Conservation (phyloP, 179 eudicot species). For the Silene coronaria region DNA sequence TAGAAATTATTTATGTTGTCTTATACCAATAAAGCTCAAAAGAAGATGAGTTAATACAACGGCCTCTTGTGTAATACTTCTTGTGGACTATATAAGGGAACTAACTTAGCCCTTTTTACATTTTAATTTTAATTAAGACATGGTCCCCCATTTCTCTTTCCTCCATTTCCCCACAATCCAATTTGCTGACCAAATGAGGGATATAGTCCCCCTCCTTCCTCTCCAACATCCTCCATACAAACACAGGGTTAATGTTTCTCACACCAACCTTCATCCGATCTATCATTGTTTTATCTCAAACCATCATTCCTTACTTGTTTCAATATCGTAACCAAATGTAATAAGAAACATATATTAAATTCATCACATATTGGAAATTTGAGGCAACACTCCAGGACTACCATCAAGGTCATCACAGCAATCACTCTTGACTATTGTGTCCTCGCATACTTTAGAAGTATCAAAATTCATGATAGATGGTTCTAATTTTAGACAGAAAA, state of each 20-base stretch:
- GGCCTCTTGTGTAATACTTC: no score
- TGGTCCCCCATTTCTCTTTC: background rate
- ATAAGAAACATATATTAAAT: background rate
- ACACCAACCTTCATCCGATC: slow-evolving; percentile 7
- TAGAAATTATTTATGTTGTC: no score
- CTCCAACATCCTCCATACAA: background rate
- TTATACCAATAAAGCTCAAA: no score
- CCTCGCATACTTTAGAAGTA: slow-evolving; percentile 6
- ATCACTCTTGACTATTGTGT: background rate
- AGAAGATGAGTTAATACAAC: no score
- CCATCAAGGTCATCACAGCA: background rate
- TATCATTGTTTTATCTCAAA: background rate
- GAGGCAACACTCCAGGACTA: background rate
- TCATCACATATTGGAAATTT: background rate
- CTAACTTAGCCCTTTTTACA: no score
- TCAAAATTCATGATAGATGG: background rate
- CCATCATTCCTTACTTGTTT: background rate
- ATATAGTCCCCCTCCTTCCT: background rate
- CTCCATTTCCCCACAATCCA: background rate
- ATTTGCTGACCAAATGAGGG: background rate
- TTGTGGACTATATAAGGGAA: background rate
- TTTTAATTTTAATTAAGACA: no score
- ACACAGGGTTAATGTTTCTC: background rate
- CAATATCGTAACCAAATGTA: background rate
- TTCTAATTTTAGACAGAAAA: background rate